Conservation (phyloP, 176 grass and related monocot genomes). For the Cenchrus fungigraminus region DNA sequence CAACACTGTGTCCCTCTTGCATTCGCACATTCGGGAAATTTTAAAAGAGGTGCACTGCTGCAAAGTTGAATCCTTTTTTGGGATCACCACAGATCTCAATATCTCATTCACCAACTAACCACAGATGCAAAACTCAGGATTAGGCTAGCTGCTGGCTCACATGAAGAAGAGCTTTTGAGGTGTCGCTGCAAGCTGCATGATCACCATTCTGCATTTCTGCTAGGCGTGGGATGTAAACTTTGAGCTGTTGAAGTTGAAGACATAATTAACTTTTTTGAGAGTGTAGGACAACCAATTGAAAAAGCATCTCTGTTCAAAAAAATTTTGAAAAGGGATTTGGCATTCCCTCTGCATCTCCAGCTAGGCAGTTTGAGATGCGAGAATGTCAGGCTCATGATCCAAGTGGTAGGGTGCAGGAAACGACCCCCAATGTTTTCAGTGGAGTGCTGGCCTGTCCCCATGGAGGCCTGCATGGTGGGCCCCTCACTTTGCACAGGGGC, state of each 20-base stretch:
- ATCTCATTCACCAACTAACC: slow-evolving; percentile 28
- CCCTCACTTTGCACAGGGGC: too few relatives aligned
- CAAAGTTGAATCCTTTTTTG: not conserved
- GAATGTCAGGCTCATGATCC: not conserved
- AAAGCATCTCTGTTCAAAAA: too few relatives aligned
- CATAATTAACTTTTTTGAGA: too few relatives aligned
- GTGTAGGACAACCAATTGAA: too few relatives aligned
- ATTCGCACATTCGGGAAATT: slow-evolving; percentile 1
- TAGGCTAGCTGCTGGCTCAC: slow-evolving; percentile 15
- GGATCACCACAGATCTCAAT: not conserved
- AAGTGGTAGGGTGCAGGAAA: not conserved
- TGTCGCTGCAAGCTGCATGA: slow-evolving; percentile 6
- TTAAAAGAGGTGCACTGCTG: not conserved
- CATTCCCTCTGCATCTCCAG: not conserved
- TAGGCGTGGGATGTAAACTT: not conserved
- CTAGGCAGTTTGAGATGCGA: slow-evolving; percentile 8
- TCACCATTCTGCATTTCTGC: not conserved
- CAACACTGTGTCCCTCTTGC: slow-evolving; percentile 14
- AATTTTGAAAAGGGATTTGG: too few relatives aligned
- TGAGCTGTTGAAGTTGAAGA: not conserved
- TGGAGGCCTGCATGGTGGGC: not conserved
- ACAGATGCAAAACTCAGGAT: not conserved
- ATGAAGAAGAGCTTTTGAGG: slow-evolving; percentile 34
- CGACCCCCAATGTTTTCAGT: not conserved
- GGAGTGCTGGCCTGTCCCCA: not conserved